Percentiles rank a stretch among this genome's conserved stretches.
phyloP scores from a whole-genome alignment of 1,284 basidiomycete genomes.

The Tremellales sp. region DNA sequence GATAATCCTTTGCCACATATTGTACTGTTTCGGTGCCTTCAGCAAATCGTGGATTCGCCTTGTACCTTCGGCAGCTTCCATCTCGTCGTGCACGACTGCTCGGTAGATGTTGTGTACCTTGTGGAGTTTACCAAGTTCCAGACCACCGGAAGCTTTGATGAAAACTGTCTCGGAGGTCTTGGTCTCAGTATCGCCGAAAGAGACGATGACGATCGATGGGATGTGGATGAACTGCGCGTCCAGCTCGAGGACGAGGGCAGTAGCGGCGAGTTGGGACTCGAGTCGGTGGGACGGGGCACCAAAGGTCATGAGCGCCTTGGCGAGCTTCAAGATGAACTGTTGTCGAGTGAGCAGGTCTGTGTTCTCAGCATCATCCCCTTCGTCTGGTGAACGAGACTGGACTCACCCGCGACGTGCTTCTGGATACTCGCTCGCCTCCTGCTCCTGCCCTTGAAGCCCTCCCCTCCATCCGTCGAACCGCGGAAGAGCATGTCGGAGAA shows the following conservation, averaged over 20 bases:
- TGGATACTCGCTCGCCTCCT: constrained; percentile 23
- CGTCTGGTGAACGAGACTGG: neutral
- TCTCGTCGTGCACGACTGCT: constrained; percentile 69
- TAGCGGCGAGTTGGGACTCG: constrained; percentile 72
- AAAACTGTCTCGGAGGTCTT: constrained; percentile 67
- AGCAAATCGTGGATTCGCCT: constrained; percentile 60
- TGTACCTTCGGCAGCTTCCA: constrained; percentile 63
- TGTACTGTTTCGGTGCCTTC: constrained; percentile 60
- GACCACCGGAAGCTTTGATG: constrained; percentile 64
- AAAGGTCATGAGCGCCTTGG: constrained; percentile 72
- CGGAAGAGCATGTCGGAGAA: constrained; percentile 16
- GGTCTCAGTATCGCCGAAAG: constrained; percentile 72
- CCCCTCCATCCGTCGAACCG: constrained; percentile 8
- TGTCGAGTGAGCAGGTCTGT: constrained; percentile 63
- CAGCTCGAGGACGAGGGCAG: constrained; percentile 75
- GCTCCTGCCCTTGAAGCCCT: constrained; percentile 4
- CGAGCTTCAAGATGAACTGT: constrained; percentile 72
- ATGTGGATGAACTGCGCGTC: constrained; percentile 74
- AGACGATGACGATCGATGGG: constrained; percentile 74
- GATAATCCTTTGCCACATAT: constrained; percentile 59
- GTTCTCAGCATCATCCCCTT: neutral
- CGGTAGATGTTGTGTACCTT: constrained; percentile 70
- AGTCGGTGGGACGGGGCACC: constrained; percentile 83
- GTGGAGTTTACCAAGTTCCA: constrained; percentile 68
- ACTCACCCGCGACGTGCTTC: constrained; percentile 31